Base-by-base conservation (phyloP, 306 rosid genomes). In the Dryas alaskensis region DNA sequence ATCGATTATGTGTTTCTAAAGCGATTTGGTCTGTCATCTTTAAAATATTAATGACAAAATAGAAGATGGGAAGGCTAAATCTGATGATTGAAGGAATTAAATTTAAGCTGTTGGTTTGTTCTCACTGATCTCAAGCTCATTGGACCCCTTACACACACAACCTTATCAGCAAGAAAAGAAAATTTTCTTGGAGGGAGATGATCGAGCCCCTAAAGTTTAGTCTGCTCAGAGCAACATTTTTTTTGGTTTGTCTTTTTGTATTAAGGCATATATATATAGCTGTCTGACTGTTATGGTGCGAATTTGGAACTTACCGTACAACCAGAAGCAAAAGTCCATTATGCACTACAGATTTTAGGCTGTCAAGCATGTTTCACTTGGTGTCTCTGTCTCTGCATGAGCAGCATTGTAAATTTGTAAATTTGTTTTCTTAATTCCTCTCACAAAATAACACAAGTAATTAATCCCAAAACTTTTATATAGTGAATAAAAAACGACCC, bases 161-260 rank as follows among this genome's bases (percentile, higher is more conserved):
- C 22, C 46, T 42, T 12, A 70, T 42, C 14, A 7, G 16, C 0
- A 39, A 62, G 7, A 47, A 62, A 3, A 7, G 37, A 31, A 31
- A 31, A 31, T 39, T 40, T 62, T 62, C 48, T 39, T 62, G 13
- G 6, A 62, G 67, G 48, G 37, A 8, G 13, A 14, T 14, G 6
- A 62, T 62, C 37, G n/a, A 40, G 47, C 48, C 67, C 49, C 48
- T 62, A 48, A 62, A 40, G 27, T 62, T 62, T 62, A 31, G 37
- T 1, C 37, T 31, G 37, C 37, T 7, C 8, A 14, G 49, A 8
- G 49, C 49, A 40, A 14, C 44, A 44, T 12, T 71, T 57, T 57
- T 57, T 6, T 44, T 31, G 37, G 55, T 71, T 72, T 72, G 76
- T 72, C 67, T 48, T 59, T 72, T 45, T 45, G 76, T 46, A 25